Evolutionary conservation across 2,329 filamentous ascomycete genomes (phyloP), one percentile per base, ranked within the genome.

Genomic region (Fusarium torreyae): DNA sequence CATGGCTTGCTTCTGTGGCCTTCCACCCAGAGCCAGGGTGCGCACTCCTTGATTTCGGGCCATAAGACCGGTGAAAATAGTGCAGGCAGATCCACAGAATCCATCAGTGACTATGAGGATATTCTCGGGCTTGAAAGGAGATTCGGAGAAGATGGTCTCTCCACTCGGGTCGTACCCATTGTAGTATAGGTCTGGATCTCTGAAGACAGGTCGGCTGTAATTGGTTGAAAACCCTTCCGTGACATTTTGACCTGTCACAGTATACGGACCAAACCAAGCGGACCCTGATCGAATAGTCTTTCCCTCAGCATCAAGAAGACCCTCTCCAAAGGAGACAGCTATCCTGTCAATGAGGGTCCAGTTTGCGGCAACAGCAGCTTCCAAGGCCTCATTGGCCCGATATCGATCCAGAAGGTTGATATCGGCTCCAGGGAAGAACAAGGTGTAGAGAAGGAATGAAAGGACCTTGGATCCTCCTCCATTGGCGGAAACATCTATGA

Each of bases 1-100:
- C 80, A 90, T 91, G 1, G 85, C 83, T 0, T 78, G 79, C 1
- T 80, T 70, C 11, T 79, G 77, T 0, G 89, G 85, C 2, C 87
- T 85, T 2, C 90, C 90, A n/a, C 90, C 90, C 22, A 90, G 81
- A 3, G 83, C 83, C 24, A 91, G 48, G 2, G 68, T 71, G 22
- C 68, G 68, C 40, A 69, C 44, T 8, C 61, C 61, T 44, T 71
- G 51, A 51, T 82, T 52, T 85, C 85, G 71, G 33, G 63, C 66
- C 20, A 70, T 44, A 28, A 71, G 57, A 8, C 64, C 68, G 17
- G 81, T 71, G 10, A 71, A 44, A 40, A 71, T 67, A 44, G 33
- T 55, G 24, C 68, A 71, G 11, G 68, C 59, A 9, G 68, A 71
- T n/a, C 63, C 68, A 34, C 68, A 71, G 11, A 48, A 56, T 28